Evolutionary conservation across 805 yeast genomes (phyloP).

Genomic region (Candida vaughaniae): DNA sequence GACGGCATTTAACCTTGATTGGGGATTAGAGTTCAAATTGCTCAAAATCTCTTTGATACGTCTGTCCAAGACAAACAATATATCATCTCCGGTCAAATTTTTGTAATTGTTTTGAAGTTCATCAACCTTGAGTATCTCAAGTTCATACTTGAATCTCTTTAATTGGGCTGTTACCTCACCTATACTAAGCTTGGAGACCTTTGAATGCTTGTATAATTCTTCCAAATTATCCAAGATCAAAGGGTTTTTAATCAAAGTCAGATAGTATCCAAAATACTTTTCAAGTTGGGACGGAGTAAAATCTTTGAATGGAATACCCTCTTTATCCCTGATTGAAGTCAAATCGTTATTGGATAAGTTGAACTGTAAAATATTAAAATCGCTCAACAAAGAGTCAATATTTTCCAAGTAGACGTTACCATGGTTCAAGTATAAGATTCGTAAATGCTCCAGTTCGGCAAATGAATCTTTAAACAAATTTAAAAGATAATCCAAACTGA

Average conservation of each 20-base stretch:
- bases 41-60: slow-evolving; percentile 17
- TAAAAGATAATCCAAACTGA: slow-evolving; percentile 10
- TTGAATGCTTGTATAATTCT: slow-evolving; percentile 9
- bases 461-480: slow-evolving; percentile 7
- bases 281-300: slow-evolving; percentile 12
- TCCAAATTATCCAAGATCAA: slow-evolving; percentile 15
- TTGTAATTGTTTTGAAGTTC: slow-evolving; percentile 15
- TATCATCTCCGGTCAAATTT: slow-evolving; percentile 11
- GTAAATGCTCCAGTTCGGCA: slow-evolving; percentile 5
- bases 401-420: slow-evolving; percentile 12
- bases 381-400: slow-evolving; percentile 10
- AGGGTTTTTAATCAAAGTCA: slow-evolving; percentile 12
- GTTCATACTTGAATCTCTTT: slow-evolving; percentile 16
- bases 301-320: slow-evolving; percentile 11
- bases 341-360: slow-evolving; percentile 9
- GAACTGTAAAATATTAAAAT: slow-evolving; percentile 9
- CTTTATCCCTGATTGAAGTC: slow-evolving; percentile 1
- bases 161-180: slow-evolving; percentile 6
- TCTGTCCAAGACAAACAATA: slow-evolving; percentile 16
- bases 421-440: slow-evolving; percentile 6
- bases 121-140: slow-evolving; percentile 19
- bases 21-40: slow-evolving; percentile 14
- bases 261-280: slow-evolving; percentile 14
- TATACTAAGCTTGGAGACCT: not conserved
- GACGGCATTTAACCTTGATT: slow-evolving; percentile 13